These are phyloP conservation scores for Colletotrichum gigasporum DNA, from an alignment of 2,329 filamentous ascomycete species.

Conservation along the genomic window DNA sequence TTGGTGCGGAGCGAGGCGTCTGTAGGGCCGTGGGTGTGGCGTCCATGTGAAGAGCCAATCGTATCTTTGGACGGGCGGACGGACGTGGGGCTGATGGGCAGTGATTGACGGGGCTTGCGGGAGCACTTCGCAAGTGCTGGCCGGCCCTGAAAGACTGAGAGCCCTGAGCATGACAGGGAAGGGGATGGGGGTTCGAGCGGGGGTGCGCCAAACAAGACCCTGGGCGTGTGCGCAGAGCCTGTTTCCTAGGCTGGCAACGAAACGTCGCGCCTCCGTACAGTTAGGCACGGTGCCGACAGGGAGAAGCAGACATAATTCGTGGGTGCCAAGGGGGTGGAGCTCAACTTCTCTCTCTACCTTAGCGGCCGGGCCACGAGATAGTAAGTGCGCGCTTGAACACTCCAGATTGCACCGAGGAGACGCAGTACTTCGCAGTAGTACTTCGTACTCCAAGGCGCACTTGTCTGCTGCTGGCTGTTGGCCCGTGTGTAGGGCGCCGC, in stretches of 20 bases:
- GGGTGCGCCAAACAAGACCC: not conserved
- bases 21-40: slow-evolving; percentile 2
- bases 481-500: not conserved
- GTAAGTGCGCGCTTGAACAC: slow-evolving; percentile 7
- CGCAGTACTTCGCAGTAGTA: not conserved
- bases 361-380: not conserved
- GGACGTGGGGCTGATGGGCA: slow-evolving; percentile 9
- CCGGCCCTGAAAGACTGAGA: not conserved
- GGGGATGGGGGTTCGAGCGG: not conserved
- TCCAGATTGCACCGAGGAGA: slow-evolving; percentile 16
- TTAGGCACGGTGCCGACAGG: slow-evolving; percentile 24
- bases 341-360: not conserved
- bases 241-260: slow-evolving; percentile 20
- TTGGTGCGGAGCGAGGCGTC: slow-evolving; percentile 11
- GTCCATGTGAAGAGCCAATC: slow-evolving; percentile 7
- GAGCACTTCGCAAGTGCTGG: too few relatives aligned
- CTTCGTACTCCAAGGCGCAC: too few relatives aligned
- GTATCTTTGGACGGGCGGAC: slow-evolving; percentile 9
- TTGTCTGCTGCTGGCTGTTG: not conserved
- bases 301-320: slow-evolving; percentile 5
- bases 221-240: not conserved
- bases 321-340: not conserved
- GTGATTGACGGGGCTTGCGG: not conserved
- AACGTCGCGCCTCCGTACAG: slow-evolving; percentile 19
- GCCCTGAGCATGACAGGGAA: not conserved